These are phyloP conservation scores for Calcarisporium arbuscula DNA, from an alignment of 2,329 filamentous ascomycete genomes.

Conservation along the genomic window DNA sequence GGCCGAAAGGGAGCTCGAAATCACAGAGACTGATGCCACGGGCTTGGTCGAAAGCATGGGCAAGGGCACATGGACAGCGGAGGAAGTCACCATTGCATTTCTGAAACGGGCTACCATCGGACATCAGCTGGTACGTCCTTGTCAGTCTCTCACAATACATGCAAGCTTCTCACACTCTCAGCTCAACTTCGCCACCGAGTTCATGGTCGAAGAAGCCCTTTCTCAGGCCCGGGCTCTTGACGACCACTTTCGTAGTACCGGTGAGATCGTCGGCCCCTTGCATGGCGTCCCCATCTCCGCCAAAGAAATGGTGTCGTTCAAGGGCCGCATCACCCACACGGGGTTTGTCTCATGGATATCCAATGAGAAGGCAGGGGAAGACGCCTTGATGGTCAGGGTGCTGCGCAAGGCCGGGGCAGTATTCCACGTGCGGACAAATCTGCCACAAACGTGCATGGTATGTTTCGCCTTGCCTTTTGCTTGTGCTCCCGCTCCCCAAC, in stretches of 20 bases:
- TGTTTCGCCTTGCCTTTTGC: too few species aligned
- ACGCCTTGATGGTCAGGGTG: slow-evolving; percentile 51
- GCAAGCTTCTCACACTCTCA: too few species aligned
- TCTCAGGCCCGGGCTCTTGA: slow-evolving; percentile 34
- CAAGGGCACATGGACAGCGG: slow-evolving; percentile 25
- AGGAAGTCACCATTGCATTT: slow-evolving; percentile 40
- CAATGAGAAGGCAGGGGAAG: slow-evolving; percentile 41
- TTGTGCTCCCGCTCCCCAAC: too few species aligned
- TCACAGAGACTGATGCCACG: slow-evolving; percentile 41
- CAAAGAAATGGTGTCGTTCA: slow-evolving; percentile 56
- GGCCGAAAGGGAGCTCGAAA: slow-evolving; percentile 35
- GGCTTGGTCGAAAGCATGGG: slow-evolving; percentile 33
- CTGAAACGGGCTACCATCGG: slow-evolving; percentile 45
- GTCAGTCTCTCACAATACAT: too few species aligned
- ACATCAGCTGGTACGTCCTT: slow-evolving; percentile 54
- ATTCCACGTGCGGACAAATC: slow-evolving; percentile 7
- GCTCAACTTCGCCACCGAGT: slow-evolving; percentile 44
- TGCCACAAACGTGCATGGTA: slow-evolving; percentile 7
- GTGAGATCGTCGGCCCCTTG: slow-evolving; percentile 45
- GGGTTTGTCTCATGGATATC: too few species aligned
- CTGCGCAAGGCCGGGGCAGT: slow-evolving; percentile 51
- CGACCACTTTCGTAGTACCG: slow-evolving; percentile 27
- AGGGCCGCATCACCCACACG: slow-evolving; percentile 39
- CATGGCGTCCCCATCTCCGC: slow-evolving; percentile 46
- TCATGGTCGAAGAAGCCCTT: slow-evolving; percentile 43